Base-by-base conservation (phyloP, 2,329 filamentous ascomycete genomes). In the Incumbomyces lentus region DNA sequence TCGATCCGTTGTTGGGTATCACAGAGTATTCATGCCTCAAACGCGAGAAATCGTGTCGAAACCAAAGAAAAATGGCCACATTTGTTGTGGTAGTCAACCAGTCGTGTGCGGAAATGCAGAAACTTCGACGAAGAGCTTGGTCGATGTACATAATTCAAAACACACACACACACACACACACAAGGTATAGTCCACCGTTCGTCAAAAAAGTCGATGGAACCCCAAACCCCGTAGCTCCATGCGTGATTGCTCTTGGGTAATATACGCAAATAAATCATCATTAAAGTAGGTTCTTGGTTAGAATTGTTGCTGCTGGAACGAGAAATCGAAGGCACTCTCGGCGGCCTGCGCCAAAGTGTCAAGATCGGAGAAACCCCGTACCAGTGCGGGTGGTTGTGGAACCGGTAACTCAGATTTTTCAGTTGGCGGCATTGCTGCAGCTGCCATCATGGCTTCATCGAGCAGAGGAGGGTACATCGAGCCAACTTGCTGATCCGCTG, bases 341-440 rank as follows among this genome's bases (percentile, higher is more conserved):
- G 54, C 56, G 10, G 55, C 56, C 48, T 57, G 52, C 13, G 56
- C 56, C 22, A 58, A 49, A 13, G 56, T 57, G 34, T 58, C 56
- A 7, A 58, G 49, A 38, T 58, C 56, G 6, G 56, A 58, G 40
- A 55, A 57, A 12, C 55, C 55, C 16, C 56, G 53, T 3, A 49
- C 39, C 19, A 55, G 41, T 8, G 48, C 33, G 4, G 55, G 49
- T 5, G 53, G 50, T 46, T 54, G 49, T 5, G 47, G 46, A 17
- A 42, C 19, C 40, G 47, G 19, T 1, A 29, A 37, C 14, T 31
- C 44, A 36, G 47, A 22, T 31, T 53, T 53, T 26, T 47, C 43
- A 16, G 38, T 30, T n/a, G 29, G 35, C 13, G 44, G 11, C 44
- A 36, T 46, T 41, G 46, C 40, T 33, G 38, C 16, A 26, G 41